A percentile compares a stretch with the other conserved stretches of the same genome.
phyloP scores from a whole-genome alignment of 352 stramenopile species.

The Hyaloperonospora brassicae region DNA sequence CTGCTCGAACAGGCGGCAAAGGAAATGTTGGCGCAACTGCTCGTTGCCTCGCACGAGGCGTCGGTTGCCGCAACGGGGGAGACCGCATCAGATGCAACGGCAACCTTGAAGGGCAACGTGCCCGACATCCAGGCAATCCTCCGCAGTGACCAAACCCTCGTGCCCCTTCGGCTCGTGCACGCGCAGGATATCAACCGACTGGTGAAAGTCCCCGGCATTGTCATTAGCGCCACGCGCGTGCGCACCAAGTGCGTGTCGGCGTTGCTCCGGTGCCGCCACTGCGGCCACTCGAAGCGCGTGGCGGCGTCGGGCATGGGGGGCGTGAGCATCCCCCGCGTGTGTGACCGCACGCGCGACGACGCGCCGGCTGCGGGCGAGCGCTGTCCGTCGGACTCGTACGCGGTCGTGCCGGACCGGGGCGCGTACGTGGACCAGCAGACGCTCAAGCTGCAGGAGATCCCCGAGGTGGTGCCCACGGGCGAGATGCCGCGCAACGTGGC shows the following conservation, averaged over 20 bases:
- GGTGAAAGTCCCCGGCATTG: slow-evolving; percentile 92
- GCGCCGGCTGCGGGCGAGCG: slow-evolving; percentile 33
- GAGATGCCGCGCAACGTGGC: slow-evolving; percentile 97
- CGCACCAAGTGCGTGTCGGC: slow-evolving; percentile 90
- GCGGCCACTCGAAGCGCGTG: slow-evolving; percentile 63
- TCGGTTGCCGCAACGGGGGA: slow-evolving; percentile 11
- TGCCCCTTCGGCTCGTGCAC: slow-evolving; percentile 74
- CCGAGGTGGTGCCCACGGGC: slow-evolving; percentile 94
- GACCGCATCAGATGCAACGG: slow-evolving; percentile 6
- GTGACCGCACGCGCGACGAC: slow-evolving; percentile 64
- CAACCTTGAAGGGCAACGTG: slow-evolving; percentile 15
- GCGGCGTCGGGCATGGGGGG: slow-evolving; percentile 54
- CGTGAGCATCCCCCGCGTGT: slow-evolving; percentile 77
- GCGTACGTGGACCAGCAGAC: slow-evolving; percentile 97
- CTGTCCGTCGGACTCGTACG: slow-evolving; percentile 88
- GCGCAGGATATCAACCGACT: slow-evolving; percentile 86
- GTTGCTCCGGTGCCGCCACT: slow-evolving; percentile 87
- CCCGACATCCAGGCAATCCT: slow-evolving; percentile 81
- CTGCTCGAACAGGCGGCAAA: slow-evolving; percentile 83
- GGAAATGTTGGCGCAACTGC: slow-evolving; percentile 58
- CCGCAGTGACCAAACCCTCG: slow-evolving; percentile 61
- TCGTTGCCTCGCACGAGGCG: slow-evolving; percentile 33
- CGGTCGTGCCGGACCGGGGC: slow-evolving; percentile 90
- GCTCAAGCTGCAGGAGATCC: slow-evolving; percentile 96
- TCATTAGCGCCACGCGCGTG: slow-evolving; percentile 92